A percentile compares a stretch with the other conserved stretches of the same genome.
Conservation (phyloP, 768 basidiomycete genomes). For the Panus rudis region DNA sequence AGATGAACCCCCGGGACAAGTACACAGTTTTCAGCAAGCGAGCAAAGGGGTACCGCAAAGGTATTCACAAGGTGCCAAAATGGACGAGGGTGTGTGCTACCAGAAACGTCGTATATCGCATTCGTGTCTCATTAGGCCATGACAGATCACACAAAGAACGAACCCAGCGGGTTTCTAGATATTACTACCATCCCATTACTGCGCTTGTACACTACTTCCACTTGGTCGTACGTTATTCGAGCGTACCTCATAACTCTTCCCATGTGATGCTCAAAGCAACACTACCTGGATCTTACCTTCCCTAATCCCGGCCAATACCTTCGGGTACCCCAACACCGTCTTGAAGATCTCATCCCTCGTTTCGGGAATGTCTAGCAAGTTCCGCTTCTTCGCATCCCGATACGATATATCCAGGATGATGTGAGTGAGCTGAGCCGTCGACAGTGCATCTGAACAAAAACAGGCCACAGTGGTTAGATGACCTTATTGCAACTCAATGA, state of each 20-base stretch:
- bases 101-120: background rate
- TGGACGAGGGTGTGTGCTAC: slow-evolving; percentile 73
- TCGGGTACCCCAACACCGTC: slow-evolving; percentile 56
- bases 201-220: slow-evolving; percentile 4
- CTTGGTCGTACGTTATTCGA: slow-evolving; percentile 4
- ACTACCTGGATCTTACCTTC: slow-evolving; percentile 77
- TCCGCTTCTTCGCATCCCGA: slow-evolving; percentile 70
- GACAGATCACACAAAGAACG: slow-evolving; percentile 78
- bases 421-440: slow-evolving; percentile 71
- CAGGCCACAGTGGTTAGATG: slow-evolving; percentile 4
- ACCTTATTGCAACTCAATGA: background rate
- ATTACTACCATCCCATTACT: slow-evolving; percentile 12
- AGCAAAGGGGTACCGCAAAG: slow-evolving; percentile 76
- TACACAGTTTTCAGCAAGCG: slow-evolving; percentile 84
- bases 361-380: slow-evolving; percentile 76
- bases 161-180: slow-evolving; percentile 88
- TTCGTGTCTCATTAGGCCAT: slow-evolving; percentile 1
- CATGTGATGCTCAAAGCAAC: slow-evolving; percentile 44
- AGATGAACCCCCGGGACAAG: slow-evolving; percentile 91
- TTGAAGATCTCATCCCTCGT: slow-evolving; percentile 77
- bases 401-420: slow-evolving; percentile 74
- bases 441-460: slow-evolving; percentile 52
- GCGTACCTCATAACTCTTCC: background rate
- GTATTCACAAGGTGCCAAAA: slow-evolving; percentile 96
- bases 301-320: slow-evolving; percentile 54